These are phyloP conservation scores for Dinochytrium kinnereticum DNA, from an alignment of 371 early-diverging fungal genomes.

Conservation along the genomic window DNA sequence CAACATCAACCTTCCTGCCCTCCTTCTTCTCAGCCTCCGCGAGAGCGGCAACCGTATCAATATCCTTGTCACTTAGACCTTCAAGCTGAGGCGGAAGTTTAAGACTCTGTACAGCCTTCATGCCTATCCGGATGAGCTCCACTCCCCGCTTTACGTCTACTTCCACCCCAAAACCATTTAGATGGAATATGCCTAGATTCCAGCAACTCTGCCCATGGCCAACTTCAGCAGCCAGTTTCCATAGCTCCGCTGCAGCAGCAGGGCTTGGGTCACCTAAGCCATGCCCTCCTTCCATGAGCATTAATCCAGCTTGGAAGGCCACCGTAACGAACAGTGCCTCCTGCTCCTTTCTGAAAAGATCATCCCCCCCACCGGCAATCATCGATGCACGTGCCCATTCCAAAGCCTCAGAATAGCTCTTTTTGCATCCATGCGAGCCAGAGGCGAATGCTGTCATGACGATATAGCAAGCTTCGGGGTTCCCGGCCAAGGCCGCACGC, in stretches of 20 bases:
- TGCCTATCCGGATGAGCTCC: constrained; percentile 30
- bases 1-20: neutral
- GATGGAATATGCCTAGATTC: constrained; percentile 44
- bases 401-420: constrained; percentile 31
- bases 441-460: constrained; percentile 36
- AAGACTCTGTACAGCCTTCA: neutral
- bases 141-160: constrained; percentile 37
- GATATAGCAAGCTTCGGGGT: constrained; percentile 50
- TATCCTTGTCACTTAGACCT: neutral
- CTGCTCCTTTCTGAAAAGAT: constrained; percentile 28
- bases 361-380: constrained; percentile 20
- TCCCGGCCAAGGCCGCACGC: constrained; percentile 42
- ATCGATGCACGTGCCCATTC: constrained; percentile 34
- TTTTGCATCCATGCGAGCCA: constrained; percentile 31
- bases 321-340: constrained; percentile 31
- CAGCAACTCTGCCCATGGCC: constrained; percentile 42
- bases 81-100: constrained; percentile 5
- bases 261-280: constrained; percentile 44
- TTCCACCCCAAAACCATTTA: constrained; percentile 45
- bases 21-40: neutral
- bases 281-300: constrained; percentile 42
- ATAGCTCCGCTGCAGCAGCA: constrained; percentile 23
- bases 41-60: neutral
- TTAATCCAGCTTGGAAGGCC: constrained; percentile 37
- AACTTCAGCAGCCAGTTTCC: constrained; percentile 24